Evolutionary conservation across 805 yeast species (phyloP).

Genomic region (Metschnikowia borealis): DNA sequence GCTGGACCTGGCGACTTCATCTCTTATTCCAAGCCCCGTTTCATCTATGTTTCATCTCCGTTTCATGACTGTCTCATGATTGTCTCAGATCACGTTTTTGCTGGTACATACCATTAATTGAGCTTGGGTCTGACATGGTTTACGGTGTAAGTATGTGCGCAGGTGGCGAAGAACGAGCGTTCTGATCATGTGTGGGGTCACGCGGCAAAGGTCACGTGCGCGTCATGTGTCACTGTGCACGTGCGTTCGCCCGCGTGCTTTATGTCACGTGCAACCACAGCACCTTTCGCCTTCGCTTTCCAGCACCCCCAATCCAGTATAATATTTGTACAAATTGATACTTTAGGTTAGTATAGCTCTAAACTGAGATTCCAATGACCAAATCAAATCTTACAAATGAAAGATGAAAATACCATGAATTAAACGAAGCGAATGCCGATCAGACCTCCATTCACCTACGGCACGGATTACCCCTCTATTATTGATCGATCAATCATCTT

Average conservation of each 20-base stretch:
- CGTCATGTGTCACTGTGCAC: slow-evolving; percentile 33
- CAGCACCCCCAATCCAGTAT: no score
- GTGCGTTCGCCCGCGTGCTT: slow-evolving; percentile 15
- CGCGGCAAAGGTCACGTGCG: not conserved
- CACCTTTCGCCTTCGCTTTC: no score
- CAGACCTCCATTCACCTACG: no score
- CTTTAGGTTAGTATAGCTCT: no score
- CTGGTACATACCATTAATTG: slow-evolving; percentile 58
- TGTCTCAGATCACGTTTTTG: not conserved
- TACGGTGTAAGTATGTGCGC: not conserved
- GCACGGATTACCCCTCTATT: no score
- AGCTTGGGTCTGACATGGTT: slow-evolving; percentile 69
- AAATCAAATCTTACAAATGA: no score
- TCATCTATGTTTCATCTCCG: not conserved
- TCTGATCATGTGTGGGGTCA: not conserved
- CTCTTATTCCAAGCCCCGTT: not conserved
- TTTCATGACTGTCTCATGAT: no score
- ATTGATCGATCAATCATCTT: no score
- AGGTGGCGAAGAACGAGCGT: slow-evolving; percentile 8
- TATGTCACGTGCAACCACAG: not conserved
- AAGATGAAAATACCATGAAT: no score
- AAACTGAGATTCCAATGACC: no score
- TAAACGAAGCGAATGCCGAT: no score
- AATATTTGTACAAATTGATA: no score
- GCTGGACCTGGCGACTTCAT: not conserved